These are phyloP conservation scores for Cladophialophora immunda DNA, from an alignment of 2,329 filamentous ascomycete species.

Conservation along the genomic window DNA sequence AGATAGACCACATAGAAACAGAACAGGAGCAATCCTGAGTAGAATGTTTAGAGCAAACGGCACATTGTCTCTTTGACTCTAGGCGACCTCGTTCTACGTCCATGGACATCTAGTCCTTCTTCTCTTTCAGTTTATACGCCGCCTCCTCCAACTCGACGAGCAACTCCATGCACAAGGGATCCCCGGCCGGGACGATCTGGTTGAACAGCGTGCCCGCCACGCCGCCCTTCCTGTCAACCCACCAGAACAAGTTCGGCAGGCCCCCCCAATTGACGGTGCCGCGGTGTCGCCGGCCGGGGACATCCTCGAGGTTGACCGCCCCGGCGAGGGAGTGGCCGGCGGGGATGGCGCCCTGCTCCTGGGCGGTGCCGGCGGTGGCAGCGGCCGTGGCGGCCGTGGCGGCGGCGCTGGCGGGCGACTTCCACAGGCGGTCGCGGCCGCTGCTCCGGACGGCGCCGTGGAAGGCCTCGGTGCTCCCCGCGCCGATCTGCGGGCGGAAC, in stretches of 20 bases:
- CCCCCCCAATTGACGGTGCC: slow-evolving; percentile 39
- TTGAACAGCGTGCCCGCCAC: slow-evolving; percentile 36
- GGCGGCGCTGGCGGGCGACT: neutral
- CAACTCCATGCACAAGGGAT: slow-evolving; percentile 23
- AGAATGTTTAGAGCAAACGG: neutral
- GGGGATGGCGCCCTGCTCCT: slow-evolving; percentile 2
- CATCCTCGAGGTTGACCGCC: slow-evolving; percentile 19
- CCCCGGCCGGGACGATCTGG: slow-evolving; percentile 37
- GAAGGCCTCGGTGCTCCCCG: slow-evolving; percentile 35
- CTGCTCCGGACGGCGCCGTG: neutral
- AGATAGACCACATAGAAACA: neutral
- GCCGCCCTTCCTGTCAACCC: slow-evolving; percentile 37
- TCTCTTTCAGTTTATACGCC: slow-evolving; percentile 8
- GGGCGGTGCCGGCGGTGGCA: neutral
- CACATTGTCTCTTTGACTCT: too few species aligned
- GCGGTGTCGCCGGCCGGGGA: slow-evolving; percentile 15
- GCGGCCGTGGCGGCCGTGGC: slow-evolving; percentile 8
- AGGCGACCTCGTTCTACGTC: too few species aligned
- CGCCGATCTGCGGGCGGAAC: slow-evolving; percentile 46
- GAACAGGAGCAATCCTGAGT: slow-evolving; percentile 7
- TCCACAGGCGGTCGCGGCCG: slow-evolving; percentile 4
- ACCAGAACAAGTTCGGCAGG: slow-evolving; percentile 39
- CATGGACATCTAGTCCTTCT: neutral
- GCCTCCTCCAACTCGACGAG: slow-evolving; percentile 22
- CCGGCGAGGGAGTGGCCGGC: slow-evolving; percentile 26